Evolutionary conservation across 805 yeast genomes (phyloP), one percentile per base, ranked within the genome.

Genomic region (Yarrowia osloensis): DNA sequence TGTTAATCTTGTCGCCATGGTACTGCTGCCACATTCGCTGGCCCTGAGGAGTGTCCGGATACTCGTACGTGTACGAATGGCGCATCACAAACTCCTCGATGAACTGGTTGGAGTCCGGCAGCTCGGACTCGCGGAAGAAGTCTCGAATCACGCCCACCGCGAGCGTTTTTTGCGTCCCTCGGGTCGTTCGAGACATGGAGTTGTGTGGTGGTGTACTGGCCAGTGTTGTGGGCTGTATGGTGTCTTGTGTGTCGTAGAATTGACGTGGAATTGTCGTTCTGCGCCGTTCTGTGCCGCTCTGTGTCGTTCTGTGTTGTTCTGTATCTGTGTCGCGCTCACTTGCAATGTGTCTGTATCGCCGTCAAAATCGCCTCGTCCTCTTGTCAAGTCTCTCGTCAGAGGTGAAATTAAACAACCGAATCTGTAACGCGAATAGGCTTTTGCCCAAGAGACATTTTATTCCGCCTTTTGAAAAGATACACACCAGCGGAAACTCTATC

Each of bases 391-490:
- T n/a, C n/a, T n/a, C n/a, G n/a, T 28, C 29, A 29, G 22, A n/a
- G 40, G 57, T 50, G 57, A 50, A 57, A 57, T 39, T 54, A 39
- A 54, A 37, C 62, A 39, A 37, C 62, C 62, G 44, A 39, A 54
- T 37, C 57, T 50, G 46, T 54, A 54, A 39, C 44, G 62, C 62
- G 62, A 57, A 57, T 57, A 57, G 42, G 17, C 49, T 57, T 55
- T 37, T 46, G 29, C 63, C 40, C 63, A 28, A 39, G 63, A 39
- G 63, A 39, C 49, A 57, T 57, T 39, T 57, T 57, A 57, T 57
- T 57, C 49, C 63, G 63, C 63, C 63, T 57, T 57, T 57, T 57
- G 63, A 39, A 26, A 54, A 40, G 49, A 40, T 40, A 57, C 49
- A 57, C 63, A 40, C 49, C 39, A 40, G 21, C 24, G 8, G 11